These are phyloP conservation scores for Ceriops decandra DNA, from an alignment of 345 rosid species.

Conservation along the genomic window DNA sequence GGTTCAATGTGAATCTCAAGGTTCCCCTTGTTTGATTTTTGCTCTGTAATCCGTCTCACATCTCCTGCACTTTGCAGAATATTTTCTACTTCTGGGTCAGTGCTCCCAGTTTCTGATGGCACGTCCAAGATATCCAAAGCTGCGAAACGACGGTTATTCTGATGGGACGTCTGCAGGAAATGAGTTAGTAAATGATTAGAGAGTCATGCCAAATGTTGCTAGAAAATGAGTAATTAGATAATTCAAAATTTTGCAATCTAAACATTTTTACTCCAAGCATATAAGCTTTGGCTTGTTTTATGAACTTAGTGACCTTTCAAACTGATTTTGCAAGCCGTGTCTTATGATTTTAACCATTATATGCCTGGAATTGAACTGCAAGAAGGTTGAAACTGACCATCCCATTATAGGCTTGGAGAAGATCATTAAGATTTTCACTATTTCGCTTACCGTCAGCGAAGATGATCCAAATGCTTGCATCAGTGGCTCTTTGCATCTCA, in stretches of 20 bases:
- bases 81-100: not conserved
- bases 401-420: not conserved
- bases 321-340: too few relatives aligned
- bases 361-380: too few relatives aligned
- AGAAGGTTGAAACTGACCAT: too few relatives aligned
- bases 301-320: too few relatives aligned
- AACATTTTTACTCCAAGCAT: too few relatives aligned
- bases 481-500: not conserved
- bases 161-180: conserved; percentile 4
- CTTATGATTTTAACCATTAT: too few relatives aligned
- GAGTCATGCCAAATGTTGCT: not conserved
- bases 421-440: not conserved
- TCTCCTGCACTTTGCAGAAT: conserved; percentile 4
- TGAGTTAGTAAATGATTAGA: not conserved
- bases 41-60: not conserved
- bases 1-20: conserved; percentile 1
- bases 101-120: not conserved
- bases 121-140: conserved; percentile 10
- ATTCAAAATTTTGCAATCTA: not conserved
- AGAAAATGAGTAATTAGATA: not conserved
- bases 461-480: not conserved
- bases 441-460: not conserved
- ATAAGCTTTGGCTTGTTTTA: too few relatives aligned
- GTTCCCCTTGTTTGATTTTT: not conserved
- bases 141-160: conserved; percentile 7